Conservation (phyloP, 805 yeast species). For the Starmerella powellii region DNA sequence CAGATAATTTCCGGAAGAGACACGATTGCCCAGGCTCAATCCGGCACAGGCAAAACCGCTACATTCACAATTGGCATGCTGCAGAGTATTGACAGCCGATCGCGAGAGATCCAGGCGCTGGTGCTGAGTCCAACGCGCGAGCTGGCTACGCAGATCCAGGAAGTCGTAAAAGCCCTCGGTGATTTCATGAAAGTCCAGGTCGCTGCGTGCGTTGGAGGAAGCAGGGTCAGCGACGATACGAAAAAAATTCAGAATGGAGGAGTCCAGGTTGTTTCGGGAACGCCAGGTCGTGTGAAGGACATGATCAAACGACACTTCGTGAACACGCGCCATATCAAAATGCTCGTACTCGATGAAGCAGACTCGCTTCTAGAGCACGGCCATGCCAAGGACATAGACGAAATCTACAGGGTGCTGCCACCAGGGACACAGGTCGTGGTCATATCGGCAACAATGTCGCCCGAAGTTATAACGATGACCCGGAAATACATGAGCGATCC, state of each 20-base stretch:
- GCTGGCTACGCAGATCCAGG: constrained; percentile 83
- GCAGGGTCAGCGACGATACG: constrained; percentile 67
- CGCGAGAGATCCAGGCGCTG: constrained; percentile 74
- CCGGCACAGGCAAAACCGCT: constrained; percentile 99
- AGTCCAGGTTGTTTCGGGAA: constrained; percentile 87
- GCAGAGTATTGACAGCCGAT: constrained; percentile 65
- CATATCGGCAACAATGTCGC: constrained; percentile 87
- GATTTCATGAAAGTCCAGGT: constrained; percentile 75
- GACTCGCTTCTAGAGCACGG: constrained; percentile 90
- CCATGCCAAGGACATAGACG: constrained; percentile 90
- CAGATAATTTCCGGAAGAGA: constrained; percentile 68
- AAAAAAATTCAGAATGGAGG: constrained; percentile 57
- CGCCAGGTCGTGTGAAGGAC: constrained; percentile 92
- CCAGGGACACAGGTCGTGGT: constrained; percentile 82
- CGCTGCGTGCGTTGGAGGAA: constrained; percentile 93
- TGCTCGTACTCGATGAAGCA: constrained; percentile 91
- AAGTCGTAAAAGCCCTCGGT: constrained; percentile 76
- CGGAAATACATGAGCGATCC: constrained; percentile 88
- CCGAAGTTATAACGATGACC: constrained; percentile 84
- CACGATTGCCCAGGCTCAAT: constrained; percentile 91
- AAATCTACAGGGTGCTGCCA: constrained; percentile 76
- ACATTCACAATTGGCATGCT: constrained; percentile 91
- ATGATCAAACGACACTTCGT: constrained; percentile 76
- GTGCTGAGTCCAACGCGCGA: constrained; percentile 94
- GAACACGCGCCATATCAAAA: constrained; percentile 62